These are phyloP conservation scores for Pestalotiopsis fici DNA, from an alignment of 2,329 filamentous ascomycete species.

Conservation along the genomic window DNA sequence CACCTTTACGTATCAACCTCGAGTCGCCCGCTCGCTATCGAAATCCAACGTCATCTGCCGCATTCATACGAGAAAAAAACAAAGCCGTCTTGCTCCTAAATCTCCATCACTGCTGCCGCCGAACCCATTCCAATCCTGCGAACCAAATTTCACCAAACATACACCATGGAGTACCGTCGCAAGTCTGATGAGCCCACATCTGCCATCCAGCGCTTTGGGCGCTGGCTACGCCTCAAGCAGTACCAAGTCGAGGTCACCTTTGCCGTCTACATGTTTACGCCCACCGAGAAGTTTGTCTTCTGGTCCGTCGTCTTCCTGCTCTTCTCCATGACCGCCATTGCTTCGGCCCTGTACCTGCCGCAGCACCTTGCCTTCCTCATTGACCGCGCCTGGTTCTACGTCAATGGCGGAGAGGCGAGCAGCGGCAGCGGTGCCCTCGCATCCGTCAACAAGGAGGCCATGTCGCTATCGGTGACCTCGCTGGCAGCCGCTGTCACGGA, in stretches of 20 bases:
- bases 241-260: conserved; percentile 99
- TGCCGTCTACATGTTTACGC: conserved; percentile 94
- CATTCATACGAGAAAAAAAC: background rate
- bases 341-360: conserved; percentile 88
- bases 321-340: conserved; percentile 81
- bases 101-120: no score
- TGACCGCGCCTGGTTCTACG: conserved; percentile 91
- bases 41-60: background rate
- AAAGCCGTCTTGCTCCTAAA: background rate
- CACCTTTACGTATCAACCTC: background rate
- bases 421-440: conserved; percentile 16
- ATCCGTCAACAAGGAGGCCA: conserved; percentile 43
- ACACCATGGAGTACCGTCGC: conserved; percentile 7
- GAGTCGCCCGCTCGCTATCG: background rate
- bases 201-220: conserved; percentile 58
- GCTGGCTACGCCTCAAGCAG: conserved; percentile 91
- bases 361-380: conserved; percentile 84
- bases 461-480: conserved; percentile 38
- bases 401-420: conserved; percentile 72
- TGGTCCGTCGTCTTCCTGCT: conserved; percentile 93
- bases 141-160: background rate
- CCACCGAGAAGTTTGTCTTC: conserved; percentile 94
- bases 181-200: conserved; percentile 1
- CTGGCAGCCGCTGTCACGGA: conserved; percentile 21
- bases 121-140: background rate